Conservation (phyloP, 2,329 filamentous ascomycete genomes). For the Calonectria pseudoreteaudii region DNA sequence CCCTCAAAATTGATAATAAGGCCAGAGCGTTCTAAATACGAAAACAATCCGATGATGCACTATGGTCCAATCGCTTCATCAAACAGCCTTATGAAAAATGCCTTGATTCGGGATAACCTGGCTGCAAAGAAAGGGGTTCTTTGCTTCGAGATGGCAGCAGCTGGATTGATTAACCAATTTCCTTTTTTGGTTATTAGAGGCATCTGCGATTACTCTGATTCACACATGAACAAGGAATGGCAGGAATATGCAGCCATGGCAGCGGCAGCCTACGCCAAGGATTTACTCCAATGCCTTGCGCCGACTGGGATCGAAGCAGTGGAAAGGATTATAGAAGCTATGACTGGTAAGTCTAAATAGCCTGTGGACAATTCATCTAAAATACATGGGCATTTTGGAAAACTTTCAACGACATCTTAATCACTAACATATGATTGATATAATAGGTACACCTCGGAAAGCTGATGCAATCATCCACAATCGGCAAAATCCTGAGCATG, state of each 20-base stretch:
- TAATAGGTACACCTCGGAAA: no score
- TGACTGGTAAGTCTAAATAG: neutral
- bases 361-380: no score
- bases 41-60: neutral
- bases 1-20: neutral
- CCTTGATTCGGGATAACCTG: neutral
- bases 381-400: no score
- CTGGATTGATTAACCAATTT: constrained; percentile 39
- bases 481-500: no score
- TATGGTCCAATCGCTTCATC: neutral
- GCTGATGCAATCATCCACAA: no score
- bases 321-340: neutral
- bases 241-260: constrained; percentile 48
- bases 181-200: constrained; percentile 50
- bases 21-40: neutral
- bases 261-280: constrained; percentile 43
- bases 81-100: neutral
- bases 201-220: constrained; percentile 53
- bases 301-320: neutral
- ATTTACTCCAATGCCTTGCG: neutral
- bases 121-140: neutral
- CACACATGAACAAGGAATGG: constrained; percentile 45
- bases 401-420: no score
- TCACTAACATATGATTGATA: neutral
- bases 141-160: constrained; percentile 28